Percentiles rank a stretch among this genome's conserved stretches.
Conservation (phyloP, 2,329 filamentous ascomycete genomes). For the Lecanicillium sp. region DNA sequence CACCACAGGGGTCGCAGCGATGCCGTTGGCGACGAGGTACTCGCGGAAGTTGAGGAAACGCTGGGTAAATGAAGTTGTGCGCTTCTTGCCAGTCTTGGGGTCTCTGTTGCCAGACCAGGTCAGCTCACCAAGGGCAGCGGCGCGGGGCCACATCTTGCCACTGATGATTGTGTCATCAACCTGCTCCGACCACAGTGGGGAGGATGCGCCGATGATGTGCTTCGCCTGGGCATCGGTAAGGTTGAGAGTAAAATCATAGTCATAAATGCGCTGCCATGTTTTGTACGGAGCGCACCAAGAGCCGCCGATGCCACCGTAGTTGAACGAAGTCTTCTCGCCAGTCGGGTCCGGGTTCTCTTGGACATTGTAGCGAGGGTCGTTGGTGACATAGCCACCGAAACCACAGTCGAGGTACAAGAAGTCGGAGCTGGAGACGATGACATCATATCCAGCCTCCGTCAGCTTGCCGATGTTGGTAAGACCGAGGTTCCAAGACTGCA, state of each 20-base stretch:
- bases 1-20: conserved; percentile 40
- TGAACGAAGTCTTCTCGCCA: conserved; percentile 38
- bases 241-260: conserved; percentile 48
- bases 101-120: conserved; percentile 51
- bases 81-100: conserved; percentile 20
- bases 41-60: conserved; percentile 12
- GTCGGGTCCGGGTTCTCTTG: conserved; percentile 42
- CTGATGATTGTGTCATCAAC: conserved; percentile 47
- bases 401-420: conserved; percentile 54
- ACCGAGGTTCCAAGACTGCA: conserved; percentile 52
- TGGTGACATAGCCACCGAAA: conserved; percentile 46
- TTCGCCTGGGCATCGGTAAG: conserved; percentile 39
- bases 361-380: conserved; percentile 51
- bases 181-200: conserved; percentile 49
- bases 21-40: conserved; percentile 11
- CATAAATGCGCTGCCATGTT: conserved; percentile 55
- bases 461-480: conserved; percentile 45
- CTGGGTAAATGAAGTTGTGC: conserved; percentile 9
- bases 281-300: conserved; percentile 56
- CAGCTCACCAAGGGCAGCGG: conserved; percentile 49
- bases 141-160: conserved; percentile 49
- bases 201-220: conserved; percentile 45
- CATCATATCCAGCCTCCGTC: conserved; percentile 43
- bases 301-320: conserved; percentile 47
- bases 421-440: conserved; percentile 50